Evolutionary conservation across 768 basidiomycete species (phyloP).

Genomic region (Russula lepida): DNA sequence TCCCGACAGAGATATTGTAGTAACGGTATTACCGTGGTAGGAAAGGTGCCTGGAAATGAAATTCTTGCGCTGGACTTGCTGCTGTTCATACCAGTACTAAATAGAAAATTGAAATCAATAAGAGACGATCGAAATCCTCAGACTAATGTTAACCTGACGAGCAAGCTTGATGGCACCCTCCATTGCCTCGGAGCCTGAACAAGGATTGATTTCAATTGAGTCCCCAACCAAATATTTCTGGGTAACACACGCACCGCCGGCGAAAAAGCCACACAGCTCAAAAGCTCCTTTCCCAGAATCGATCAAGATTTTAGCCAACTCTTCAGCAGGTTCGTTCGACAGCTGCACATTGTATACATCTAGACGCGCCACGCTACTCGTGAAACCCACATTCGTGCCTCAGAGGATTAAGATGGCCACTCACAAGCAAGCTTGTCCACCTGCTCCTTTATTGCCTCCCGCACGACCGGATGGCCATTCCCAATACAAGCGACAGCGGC

Average conservation of each 20-base stretch:
- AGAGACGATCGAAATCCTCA: background rate
- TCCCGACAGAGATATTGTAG: conserved; percentile 56
- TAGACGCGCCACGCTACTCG: conserved; percentile 24
- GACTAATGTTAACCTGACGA: conserved; percentile 46
- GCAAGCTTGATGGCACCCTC: conserved; percentile 78
- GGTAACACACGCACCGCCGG: conserved; percentile 48
- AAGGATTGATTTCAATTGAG: background rate
- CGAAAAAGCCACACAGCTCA: conserved; percentile 58
- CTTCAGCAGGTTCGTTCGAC: conserved; percentile 73
- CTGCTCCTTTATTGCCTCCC: conserved; percentile 70
- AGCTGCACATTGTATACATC: conserved; percentile 87
- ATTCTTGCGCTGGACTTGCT: conserved; percentile 61
- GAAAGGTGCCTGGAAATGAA: conserved; percentile 74
- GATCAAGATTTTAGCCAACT: conserved; percentile 59
- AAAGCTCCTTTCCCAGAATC: conserved; percentile 68
- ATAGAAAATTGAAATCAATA: background rate
- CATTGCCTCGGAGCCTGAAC: conserved; percentile 79
- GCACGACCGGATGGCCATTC: conserved; percentile 60
- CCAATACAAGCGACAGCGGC: conserved; percentile 80
- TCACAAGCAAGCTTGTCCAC: conserved; percentile 68
- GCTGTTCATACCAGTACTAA: conserved; percentile 64
- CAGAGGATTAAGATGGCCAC: conserved; percentile 24
- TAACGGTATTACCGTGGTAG: conserved; percentile 80
- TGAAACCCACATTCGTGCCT: background rate
- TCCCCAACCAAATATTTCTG: background rate